These are phyloP conservation scores for Podospora sp. DNA, from an alignment of 495 filamentous ascomycete genomes.

Conservation along the genomic window DNA sequence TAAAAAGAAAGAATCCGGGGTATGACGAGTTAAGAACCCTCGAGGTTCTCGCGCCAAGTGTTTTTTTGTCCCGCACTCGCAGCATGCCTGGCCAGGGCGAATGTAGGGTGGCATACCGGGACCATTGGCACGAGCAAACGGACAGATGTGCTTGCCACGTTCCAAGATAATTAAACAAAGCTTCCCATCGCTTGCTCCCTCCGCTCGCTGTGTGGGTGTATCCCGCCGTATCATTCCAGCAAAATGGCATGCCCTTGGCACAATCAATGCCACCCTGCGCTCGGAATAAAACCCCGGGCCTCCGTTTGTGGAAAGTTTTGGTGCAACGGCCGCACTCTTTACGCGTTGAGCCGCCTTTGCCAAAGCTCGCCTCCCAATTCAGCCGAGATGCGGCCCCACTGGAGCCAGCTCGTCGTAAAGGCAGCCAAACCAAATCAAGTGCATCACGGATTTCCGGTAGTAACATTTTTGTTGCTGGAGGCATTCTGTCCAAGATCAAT, in stretches of 20 bases:
- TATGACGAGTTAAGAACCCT: neutral
- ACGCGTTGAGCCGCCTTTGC: slow-evolving; percentile 1
- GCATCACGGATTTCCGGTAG: neutral
- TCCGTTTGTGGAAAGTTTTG: neutral
- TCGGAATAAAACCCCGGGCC: slow-evolving; percentile 11
- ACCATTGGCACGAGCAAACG: neutral
- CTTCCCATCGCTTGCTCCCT: neutral
- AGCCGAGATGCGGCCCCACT: slow-evolving; percentile 8
- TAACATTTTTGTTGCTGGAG: neutral
- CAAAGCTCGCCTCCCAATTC: neutral
- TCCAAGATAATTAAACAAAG: neutral
- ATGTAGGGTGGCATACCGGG: neutral
- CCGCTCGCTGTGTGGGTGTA: neutral
- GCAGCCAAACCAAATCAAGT: neutral
- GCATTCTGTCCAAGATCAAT: neutral
- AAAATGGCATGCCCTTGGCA: neutral
- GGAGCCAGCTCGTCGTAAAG: neutral
- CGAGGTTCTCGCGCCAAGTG: neutral
- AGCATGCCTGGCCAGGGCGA: neutral
- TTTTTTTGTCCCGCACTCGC: neutral
- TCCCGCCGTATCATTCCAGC: neutral
- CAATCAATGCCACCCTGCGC: slow-evolving; percentile 16
- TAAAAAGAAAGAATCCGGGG: neutral
- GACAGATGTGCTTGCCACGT: neutral
- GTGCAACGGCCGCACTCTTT: neutral